phyloP scores from a whole-genome alignment of 75 land plant species.

The Cunninghamia lanceolata region DNA sequence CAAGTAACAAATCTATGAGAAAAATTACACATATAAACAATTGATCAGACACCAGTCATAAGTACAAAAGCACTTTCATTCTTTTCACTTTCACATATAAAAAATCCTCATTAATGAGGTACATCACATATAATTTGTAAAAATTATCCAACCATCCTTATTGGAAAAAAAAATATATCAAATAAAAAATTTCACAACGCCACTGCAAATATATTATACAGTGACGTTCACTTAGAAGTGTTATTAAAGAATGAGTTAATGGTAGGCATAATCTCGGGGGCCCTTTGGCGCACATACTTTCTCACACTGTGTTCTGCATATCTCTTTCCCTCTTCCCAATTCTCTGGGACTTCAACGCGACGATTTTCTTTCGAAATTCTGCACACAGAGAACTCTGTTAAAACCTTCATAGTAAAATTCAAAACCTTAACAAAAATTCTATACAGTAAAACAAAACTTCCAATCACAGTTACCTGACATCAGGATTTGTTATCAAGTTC shows the following conservation, averaged over 20 bases:
- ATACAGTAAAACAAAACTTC: not conserved
- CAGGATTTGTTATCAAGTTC: conserved; percentile 74
- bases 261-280: conserved; percentile 49
- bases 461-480: conserved; percentile 67
- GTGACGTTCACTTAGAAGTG: not conserved
- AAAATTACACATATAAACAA: too few species aligned
- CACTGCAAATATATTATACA: too few species aligned
- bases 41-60: too few species aligned
- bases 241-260: not conserved
- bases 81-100: too few species aligned
- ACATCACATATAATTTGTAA: too few species aligned
- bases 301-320: conserved; percentile 68
- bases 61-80: too few species aligned
- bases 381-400: not conserved
- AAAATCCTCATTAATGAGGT: too few species aligned
- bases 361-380: conserved; percentile 64
- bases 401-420: not conserved
- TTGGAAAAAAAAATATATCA: too few species aligned
- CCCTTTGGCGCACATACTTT: conserved; percentile 46
- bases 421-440: too few species aligned
- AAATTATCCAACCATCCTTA: too few species aligned
- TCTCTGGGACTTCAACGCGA: conserved; percentile 47
- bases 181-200: too few species aligned
- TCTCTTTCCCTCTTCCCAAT: conserved; percentile 70
- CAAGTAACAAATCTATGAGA: too few species aligned